Conservation (phyloP, 2,329 filamentous ascomycete genomes). For the Biscogniauxia sp. region DNA sequence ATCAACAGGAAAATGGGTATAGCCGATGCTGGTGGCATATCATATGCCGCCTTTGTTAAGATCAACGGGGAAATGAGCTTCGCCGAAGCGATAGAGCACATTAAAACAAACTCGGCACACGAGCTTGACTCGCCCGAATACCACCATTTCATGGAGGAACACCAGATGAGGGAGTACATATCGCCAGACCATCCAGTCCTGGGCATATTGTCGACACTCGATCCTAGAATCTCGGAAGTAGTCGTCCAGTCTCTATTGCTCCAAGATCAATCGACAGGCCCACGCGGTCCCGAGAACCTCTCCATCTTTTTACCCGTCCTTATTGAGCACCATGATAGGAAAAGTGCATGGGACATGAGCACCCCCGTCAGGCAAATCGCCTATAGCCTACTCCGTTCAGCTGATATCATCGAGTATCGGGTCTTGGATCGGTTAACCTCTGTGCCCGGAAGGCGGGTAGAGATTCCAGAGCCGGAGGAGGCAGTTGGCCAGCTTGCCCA, state of each 20-base stretch:
- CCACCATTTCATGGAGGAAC: conserved; percentile 24
- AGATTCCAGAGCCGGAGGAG: conserved; percentile 23
- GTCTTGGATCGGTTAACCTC: conserved; percentile 30
- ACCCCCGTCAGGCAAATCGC: conserved; percentile 35
- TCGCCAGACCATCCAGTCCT: conserved; percentile 26
- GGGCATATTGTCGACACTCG: conserved; percentile 23
- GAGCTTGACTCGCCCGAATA: conserved; percentile 14
- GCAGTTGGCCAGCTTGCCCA: conserved; percentile 20
- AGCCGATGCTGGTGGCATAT: conserved; percentile 28
- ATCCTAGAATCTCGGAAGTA: conserved; percentile 37
- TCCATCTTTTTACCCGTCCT: conserved; percentile 41
- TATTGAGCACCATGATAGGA: conserved; percentile 37
- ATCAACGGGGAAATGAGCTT: conserved; percentile 12
- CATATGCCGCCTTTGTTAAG: conserved; percentile 33
- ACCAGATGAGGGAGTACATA: conserved; percentile 25
- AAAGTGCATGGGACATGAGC: conserved; percentile 41
- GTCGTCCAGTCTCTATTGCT: conserved; percentile 37
- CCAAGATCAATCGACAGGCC: conserved; percentile 30
- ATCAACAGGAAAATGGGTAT: conserved; percentile 24
- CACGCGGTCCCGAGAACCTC: conserved; percentile 26
- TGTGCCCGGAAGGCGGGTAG: conserved; percentile 31
- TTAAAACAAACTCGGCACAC: conserved; percentile 30
- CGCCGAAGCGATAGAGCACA: conserved; percentile 21
- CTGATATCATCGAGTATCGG: conserved; percentile 38
- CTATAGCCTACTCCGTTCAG: conserved; percentile 32